Percentiles rank a stretch among this genome's conserved stretches.
Conservation (phyloP, 768 basidiomycete species). For the Myochromella boudieri region DNA sequence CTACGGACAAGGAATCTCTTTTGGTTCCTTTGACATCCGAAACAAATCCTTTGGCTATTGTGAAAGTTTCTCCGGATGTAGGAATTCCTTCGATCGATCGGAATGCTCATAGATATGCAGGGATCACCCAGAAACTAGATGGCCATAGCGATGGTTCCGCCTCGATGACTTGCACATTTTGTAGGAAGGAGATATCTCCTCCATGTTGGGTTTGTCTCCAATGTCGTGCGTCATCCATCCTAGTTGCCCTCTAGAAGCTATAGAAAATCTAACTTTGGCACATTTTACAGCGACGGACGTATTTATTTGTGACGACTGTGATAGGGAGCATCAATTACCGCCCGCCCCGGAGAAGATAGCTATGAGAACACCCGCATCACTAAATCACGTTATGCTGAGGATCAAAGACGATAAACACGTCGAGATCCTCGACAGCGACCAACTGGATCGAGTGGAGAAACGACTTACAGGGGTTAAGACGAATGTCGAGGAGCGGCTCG, state of each 20-base stretch:
- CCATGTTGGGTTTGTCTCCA: conserved; percentile 3
- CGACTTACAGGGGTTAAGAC: conserved; percentile 1
- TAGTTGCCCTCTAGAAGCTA: not conserved
- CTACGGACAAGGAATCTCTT: no score
- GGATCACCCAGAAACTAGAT: no score
- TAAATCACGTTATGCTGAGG: not conserved
- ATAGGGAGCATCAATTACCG: not conserved
- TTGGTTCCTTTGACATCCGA: no score
- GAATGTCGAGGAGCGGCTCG: not conserved
- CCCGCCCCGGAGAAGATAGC: not conserved
- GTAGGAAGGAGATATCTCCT: not conserved
- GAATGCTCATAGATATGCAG: not conserved
- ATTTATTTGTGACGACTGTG: conserved; percentile 1
- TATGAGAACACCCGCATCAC: not conserved
- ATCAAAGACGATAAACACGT: not conserved
- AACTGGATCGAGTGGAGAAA: not conserved
- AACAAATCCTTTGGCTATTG: no score
- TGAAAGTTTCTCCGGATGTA: no score
- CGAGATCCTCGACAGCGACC: not conserved
- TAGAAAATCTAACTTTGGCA: not conserved
- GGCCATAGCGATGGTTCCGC: no score
- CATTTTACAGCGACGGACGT: not conserved
- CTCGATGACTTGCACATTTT: not conserved
- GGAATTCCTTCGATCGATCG: no score
- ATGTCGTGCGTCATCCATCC: not conserved